A percentile compares a stretch with the other conserved stretches of the same genome.
These are phyloP conservation scores for Vanrija sp. DNA, from an alignment of 1,284 basidiomycete species.

Conservation along the genomic window DNA sequence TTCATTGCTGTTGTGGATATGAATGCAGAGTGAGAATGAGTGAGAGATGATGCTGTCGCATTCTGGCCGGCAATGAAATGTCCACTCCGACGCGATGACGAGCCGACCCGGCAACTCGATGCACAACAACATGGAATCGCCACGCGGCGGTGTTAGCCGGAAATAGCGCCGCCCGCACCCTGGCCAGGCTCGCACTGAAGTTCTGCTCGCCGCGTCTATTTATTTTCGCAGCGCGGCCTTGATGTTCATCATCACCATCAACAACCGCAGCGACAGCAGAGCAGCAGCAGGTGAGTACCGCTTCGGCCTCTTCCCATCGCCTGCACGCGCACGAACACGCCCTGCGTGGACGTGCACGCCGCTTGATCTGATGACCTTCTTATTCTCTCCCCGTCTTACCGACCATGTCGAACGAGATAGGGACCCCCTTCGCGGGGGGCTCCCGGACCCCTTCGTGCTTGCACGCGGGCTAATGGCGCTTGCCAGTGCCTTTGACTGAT, in stretches of 20 bases:
- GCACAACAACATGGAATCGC: no score
- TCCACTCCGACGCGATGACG: background rate
- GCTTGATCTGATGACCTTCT: constrained; percentile 46
- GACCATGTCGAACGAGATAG: constrained; percentile 52
- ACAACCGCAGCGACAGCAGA: background rate
- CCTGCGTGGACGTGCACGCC: background rate
- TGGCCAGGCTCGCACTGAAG: no score
- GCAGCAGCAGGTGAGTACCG: constrained; percentile 10
- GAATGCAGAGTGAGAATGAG: no score
- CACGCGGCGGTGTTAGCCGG: no score
- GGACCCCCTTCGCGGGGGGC: constrained; percentile 49
- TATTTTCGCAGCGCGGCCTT: no score
- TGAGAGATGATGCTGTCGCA: background rate
- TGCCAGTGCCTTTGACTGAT: constrained; percentile 53
- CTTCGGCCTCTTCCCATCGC: constrained; percentile 1
- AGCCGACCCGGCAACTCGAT: background rate
- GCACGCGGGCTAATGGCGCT: constrained; percentile 47
- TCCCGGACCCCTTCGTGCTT: constrained; percentile 37
- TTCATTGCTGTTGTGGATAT: constrained; percentile 16
- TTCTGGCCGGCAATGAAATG: no score
- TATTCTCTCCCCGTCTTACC: constrained; percentile 53
- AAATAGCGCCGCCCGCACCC: no score
- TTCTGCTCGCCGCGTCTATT: no score
- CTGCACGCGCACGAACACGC: background rate
- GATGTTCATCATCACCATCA: background rate